Evolutionary conservation across 805 yeast species (phyloP).

Genomic region (Candida dendrica): DNA sequence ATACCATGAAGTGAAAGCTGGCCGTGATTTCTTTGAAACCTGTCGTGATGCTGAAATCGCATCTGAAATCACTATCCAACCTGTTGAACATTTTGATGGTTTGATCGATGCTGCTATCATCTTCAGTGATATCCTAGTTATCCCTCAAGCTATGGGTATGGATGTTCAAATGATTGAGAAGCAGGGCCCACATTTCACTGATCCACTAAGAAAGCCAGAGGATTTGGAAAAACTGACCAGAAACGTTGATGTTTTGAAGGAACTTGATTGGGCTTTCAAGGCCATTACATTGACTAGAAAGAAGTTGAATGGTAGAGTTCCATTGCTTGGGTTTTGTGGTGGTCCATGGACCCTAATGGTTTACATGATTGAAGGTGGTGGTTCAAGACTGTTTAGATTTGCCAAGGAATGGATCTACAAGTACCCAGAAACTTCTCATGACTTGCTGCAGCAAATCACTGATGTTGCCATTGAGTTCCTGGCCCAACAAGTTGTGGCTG

Average conservation of each 20-base stretch:
- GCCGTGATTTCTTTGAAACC: slow-evolving; percentile 87
- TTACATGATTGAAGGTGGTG: slow-evolving; percentile 97
- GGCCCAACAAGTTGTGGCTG: slow-evolving; percentile 92
- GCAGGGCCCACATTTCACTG: slow-evolving; percentile 87
- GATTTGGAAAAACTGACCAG: slow-evolving; percentile 57
- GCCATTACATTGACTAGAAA: slow-evolving; percentile 88
- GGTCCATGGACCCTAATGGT: slow-evolving; percentile 97
- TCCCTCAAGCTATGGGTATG: slow-evolving; percentile 98
- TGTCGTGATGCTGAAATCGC: slow-evolving; percentile 94
- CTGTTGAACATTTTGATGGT: slow-evolving; percentile 83
- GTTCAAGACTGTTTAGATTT: slow-evolving; percentile 82
- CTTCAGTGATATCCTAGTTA: slow-evolving; percentile 89
- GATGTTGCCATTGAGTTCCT: slow-evolving; percentile 88
- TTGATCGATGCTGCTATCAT: slow-evolving; percentile 94
- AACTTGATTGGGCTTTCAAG: slow-evolving; percentile 89
- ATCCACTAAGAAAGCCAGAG: slow-evolving; percentile 70
- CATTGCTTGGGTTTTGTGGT: slow-evolving; percentile 91
- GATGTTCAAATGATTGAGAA: slow-evolving; percentile 90
- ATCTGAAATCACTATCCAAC: slow-evolving; percentile 90
- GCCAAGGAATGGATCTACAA: slow-evolving; percentile 90
- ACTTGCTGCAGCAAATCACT: slow-evolving; percentile 67
- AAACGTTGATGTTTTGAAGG: slow-evolving; percentile 65
- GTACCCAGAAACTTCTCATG: slow-evolving; percentile 65
- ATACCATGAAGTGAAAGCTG: slow-evolving; percentile 82
- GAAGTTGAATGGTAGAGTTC: slow-evolving; percentile 84